These are phyloP conservation scores for Thielaviopsis musarum DNA, from an alignment of 2,329 filamentous ascomycete genomes.

Conservation along the genomic window DNA sequence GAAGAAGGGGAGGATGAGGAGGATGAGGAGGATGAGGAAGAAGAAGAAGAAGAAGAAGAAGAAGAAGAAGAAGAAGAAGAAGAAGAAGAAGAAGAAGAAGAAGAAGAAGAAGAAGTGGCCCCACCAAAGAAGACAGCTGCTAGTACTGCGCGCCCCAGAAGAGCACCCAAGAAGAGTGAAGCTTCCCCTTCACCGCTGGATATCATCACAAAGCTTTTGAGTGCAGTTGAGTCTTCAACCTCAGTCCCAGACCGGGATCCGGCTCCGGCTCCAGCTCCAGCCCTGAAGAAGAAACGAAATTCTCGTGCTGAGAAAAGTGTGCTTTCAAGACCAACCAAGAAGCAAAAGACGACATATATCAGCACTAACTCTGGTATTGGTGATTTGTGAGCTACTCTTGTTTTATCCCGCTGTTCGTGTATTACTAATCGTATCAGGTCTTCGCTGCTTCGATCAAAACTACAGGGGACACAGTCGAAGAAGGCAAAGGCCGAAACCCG, in stretches of 20 bases:
- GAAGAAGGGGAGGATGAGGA: not conserved
- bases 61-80: not conserved
- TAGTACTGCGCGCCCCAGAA: not conserved
- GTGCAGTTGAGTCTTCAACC: not conserved
- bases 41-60: not conserved
- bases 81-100: not conserved
- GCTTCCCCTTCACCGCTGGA: not conserved
- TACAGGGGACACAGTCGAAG: conserved; percentile 5
- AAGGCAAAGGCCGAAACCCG: not conserved
- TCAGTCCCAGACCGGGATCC: not conserved
- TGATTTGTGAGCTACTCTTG: conserved; percentile 1
- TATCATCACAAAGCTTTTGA: not conserved
- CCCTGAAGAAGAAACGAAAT: not conserved
- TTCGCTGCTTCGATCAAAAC: not conserved
- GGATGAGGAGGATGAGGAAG: not conserved
- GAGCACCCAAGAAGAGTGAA: not conserved
- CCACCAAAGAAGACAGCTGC: not conserved
- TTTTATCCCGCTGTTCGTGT: not conserved
- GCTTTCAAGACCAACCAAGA: not conserved
- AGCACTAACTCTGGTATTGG: not conserved
- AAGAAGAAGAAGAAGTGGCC: not conserved
- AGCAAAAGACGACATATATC: not conserved
- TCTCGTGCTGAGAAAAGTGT: not conserved
- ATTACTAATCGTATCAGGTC: not conserved
- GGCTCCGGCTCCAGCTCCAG: not conserved